These are phyloP conservation scores for Pythium phragmiticola DNA, from an alignment of 352 stramenopile genomes.

Conservation along the genomic window DNA sequence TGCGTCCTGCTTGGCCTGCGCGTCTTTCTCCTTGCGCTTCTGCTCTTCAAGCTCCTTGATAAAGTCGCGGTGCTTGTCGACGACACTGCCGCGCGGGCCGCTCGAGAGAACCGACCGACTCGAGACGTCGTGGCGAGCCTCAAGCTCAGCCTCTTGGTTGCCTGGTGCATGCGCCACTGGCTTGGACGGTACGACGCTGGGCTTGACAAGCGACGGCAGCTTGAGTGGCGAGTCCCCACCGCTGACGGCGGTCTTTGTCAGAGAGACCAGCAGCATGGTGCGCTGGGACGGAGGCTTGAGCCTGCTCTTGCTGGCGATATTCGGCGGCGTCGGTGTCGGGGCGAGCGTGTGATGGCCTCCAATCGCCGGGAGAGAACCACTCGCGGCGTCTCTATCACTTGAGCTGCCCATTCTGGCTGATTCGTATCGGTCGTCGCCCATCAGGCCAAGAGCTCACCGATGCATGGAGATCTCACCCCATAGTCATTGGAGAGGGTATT, in stretches of 20 bases:
- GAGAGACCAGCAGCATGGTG: neutral
- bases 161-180: neutral
- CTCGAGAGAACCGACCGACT: neutral
- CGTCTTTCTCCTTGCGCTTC: constrained; percentile 63
- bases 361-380: constrained; percentile 12
- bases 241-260: neutral
- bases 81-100: constrained; percentile 9
- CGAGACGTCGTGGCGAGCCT: neutral
- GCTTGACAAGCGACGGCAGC: constrained; percentile 23
- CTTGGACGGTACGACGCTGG: constrained; percentile 1
- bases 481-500: neutral
- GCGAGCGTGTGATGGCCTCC: neutral
- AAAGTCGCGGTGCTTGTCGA: constrained; percentile 64
- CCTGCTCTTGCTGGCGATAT: constrained; percentile 14
- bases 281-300: constrained; percentile 28
- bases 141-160: constrained; percentile 13
- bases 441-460: neutral
- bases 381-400: neutral
- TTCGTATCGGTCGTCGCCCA: neutral
- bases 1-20: constrained; percentile 39
- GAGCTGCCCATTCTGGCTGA: neutral
- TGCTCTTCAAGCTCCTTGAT: constrained; percentile 76
- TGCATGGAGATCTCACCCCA: neutral
- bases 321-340: constrained; percentile 6
- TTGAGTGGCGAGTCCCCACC: constrained; percentile 13